These are phyloP conservation scores for Phytophthora sansomeana DNA, from an alignment of 352 stramenopile species.

Conservation along the genomic window DNA sequence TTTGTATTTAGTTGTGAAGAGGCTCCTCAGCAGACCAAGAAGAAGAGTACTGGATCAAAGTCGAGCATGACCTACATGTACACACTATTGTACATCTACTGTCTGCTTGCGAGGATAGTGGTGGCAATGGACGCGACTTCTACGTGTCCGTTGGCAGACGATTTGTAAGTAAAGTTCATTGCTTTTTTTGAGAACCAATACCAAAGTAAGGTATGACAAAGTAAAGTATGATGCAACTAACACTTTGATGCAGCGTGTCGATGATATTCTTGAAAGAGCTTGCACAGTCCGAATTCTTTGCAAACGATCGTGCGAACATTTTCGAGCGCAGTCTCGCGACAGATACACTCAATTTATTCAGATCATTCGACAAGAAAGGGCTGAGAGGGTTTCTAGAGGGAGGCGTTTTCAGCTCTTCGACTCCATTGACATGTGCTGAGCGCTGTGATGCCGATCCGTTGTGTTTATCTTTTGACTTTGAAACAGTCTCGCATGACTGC, in stretches of 20 bases:
- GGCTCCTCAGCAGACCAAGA: constrained; percentile 3
- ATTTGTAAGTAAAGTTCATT: constrained; percentile 25
- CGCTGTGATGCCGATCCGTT: constrained; percentile 53
- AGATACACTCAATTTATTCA: constrained; percentile 46
- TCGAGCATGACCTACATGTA: neutral
- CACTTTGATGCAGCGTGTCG: constrained; percentile 6
- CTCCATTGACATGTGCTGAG: constrained; percentile 46
- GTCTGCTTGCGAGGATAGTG: neutral
- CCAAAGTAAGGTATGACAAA: neutral
- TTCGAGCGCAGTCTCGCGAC: constrained; percentile 15
- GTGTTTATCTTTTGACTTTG: constrained; percentile 82
- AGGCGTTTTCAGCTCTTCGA: constrained; percentile 49
- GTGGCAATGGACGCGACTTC: neutral
- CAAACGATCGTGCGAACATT: neutral
- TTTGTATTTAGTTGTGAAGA: constrained; percentile 14
- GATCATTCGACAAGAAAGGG: constrained; percentile 48
- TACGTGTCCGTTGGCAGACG: constrained; percentile 4
- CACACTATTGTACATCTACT: neutral
- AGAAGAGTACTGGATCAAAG: constrained; percentile 1
- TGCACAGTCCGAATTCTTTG: neutral
- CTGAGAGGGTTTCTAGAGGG: constrained; percentile 71
- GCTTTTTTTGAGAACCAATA: neutral
- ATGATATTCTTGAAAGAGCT: constrained; percentile 6
- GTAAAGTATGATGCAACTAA: constrained; percentile 10
- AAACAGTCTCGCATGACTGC: constrained; percentile 60